Conservation (phyloP, 768 basidiomycete species). For the Hericium rajendrae region DNA sequence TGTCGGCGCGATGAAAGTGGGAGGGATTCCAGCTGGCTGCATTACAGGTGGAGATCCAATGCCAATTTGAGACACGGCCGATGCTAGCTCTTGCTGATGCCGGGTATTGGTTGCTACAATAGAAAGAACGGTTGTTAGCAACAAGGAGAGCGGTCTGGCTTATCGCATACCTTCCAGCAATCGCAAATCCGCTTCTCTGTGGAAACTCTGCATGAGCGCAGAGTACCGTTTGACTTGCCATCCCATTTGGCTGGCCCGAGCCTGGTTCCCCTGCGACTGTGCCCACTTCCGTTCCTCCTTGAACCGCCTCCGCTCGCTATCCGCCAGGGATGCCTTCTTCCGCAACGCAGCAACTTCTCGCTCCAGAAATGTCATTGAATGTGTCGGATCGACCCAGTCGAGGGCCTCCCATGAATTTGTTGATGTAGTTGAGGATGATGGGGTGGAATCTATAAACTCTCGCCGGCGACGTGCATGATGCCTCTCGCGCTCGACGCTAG, state of each 20-base stretch:
- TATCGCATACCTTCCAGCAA: conserved; percentile 44
- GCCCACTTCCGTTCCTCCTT: conserved; percentile 89
- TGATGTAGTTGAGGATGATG: conserved; percentile 22
- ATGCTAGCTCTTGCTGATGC: conserved; percentile 12
- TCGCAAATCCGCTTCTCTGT: conserved; percentile 65
- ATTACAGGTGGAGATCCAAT: conserved; percentile 4
- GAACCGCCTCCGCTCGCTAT: conserved; percentile 72
- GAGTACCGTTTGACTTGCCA: conserved; percentile 81
- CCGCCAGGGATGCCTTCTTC: conserved; percentile 70
- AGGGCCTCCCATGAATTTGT: conserved; percentile 60
- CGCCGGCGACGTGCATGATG: conserved; percentile 13
- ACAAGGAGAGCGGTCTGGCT: background rate
- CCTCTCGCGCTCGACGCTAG: background rate
- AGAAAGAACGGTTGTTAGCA: background rate
- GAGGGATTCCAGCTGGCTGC: background rate
- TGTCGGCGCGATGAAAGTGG: background rate
- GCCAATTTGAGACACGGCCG: conserved; percentile 10
- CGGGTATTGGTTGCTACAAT: conserved; percentile 18
- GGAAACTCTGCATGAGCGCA: conserved; percentile 72
- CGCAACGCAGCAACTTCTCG: conserved; percentile 69
- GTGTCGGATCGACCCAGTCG: conserved; percentile 49
- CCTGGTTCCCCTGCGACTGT: conserved; percentile 62
- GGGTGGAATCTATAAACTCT: conserved; percentile 19
- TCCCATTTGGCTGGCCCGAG: conserved; percentile 69
- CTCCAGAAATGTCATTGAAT: conserved; percentile 54